These are phyloP conservation scores for Metarhizium humberi DNA, from an alignment of 2,329 filamentous ascomycete genomes.

Conservation along the genomic window DNA sequence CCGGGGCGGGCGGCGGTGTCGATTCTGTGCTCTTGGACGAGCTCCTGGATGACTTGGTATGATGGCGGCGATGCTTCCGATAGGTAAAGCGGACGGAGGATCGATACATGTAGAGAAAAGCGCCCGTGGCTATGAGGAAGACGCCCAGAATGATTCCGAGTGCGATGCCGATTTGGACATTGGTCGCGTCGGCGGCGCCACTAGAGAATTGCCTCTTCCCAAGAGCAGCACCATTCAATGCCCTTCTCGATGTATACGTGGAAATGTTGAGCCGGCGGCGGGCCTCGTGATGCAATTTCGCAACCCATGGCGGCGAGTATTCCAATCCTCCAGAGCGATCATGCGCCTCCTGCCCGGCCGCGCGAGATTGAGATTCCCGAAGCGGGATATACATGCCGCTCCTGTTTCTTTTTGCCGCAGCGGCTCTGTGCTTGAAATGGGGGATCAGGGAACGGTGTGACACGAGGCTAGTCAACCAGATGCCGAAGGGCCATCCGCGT, in stretches of 20 bases:
- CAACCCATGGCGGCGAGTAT: background rate
- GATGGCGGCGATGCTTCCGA: slow-evolving; percentile 15
- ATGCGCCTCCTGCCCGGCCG: background rate
- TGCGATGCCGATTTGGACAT: slow-evolving; percentile 33
- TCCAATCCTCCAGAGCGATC: background rate
- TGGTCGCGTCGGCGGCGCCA: slow-evolving; percentile 21
- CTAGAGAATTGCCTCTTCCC: slow-evolving; percentile 17
- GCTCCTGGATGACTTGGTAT: slow-evolving; percentile 22
- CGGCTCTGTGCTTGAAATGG: background rate
- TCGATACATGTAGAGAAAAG: slow-evolving; percentile 32
- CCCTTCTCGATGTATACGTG: no score
- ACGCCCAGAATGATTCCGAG: slow-evolving; percentile 30
- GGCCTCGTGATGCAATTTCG: background rate
- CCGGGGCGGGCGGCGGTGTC: slow-evolving; percentile 1
- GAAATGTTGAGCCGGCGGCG: background rate
- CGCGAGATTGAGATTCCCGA: background rate
- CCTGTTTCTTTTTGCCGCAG: background rate
- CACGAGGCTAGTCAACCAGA: background rate
- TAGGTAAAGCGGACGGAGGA: slow-evolving; percentile 24
- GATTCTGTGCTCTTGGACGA: slow-evolving; percentile 17
- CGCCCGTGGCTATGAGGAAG: slow-evolving; percentile 26
- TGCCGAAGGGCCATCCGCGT: background rate
- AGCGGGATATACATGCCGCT: slow-evolving; percentile 23
- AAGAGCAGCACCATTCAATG: background rate
- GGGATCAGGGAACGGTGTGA: background rate